Evolutionary conservation across 23 red algal genomes (phyloP), one percentile per base, ranked within the genome.

Genomic region (Gracilaria domingensis): DNA sequence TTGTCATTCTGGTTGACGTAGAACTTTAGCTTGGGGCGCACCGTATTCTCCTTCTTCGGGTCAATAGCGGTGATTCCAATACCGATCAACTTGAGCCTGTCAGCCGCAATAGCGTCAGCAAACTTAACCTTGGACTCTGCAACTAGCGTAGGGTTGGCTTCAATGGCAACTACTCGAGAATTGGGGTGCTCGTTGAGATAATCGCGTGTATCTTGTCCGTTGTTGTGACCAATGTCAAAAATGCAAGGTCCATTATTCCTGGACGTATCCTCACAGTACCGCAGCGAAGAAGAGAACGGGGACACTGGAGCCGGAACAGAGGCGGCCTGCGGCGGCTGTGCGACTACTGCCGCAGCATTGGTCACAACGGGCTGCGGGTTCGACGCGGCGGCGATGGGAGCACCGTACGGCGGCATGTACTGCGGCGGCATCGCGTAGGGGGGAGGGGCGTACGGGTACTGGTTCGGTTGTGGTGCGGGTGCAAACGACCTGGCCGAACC

Each of bases 181-280:
- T 73, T 73, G 29, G 66, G 48, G 25, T 77, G 45, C 37, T 92
- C 58, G 25, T 66, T 67, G 21, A 92, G 66, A 40, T 92, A 92
- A 29, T 62, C 48, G 57, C 38, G 58, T 29, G 88, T 92, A 26
- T 92, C 88, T 33, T 92, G 88, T 14, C 88, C 88, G 9, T 30
- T 82, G 44, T 92, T 92, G 24, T 82, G 79, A 12, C 88, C 88
- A 8, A 92, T 82, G 4, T 92, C 88, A 48, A 92, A 83, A n/a
- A 92, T 83, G 60, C 88, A 92, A 5, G 72, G 72, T 0, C 72
- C 72, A 28, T 77, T 25, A 50, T 77, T 77, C 72, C 72, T 48
- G 8, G 66, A 75, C 1, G 84, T 65, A 37, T 83, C 79, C 39
- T 61, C 60, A 64, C 79, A 65, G 34, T 61, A 61, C 1, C 44